These are phyloP conservation scores for Fusarium sp. DNA, from an alignment of 2,329 filamentous ascomycete genomes.

Conservation along the genomic window DNA sequence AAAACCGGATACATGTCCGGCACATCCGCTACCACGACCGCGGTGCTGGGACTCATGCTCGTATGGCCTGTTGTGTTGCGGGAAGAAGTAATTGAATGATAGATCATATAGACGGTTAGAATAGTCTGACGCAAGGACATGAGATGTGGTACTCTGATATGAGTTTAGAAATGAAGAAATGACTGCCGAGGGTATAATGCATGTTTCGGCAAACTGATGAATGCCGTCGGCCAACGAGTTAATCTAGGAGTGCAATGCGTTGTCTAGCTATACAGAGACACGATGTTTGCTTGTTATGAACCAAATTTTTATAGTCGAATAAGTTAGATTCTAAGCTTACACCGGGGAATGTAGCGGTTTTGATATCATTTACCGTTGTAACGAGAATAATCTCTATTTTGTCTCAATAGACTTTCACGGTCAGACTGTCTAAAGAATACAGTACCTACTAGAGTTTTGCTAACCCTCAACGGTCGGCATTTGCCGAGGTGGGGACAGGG, in stretches of 20 bases:
- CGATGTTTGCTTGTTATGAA: background rate
- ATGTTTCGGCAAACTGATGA: conserved; percentile 1
- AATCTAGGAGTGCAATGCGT: background rate
- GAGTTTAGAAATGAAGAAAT: background rate
- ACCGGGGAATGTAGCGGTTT: background rate
- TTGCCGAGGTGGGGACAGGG: conserved; percentile 29
- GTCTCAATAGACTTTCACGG: background rate
- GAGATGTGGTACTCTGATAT: background rate
- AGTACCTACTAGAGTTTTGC: background rate
- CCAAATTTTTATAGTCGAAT: no score
- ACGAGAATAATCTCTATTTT: background rate
- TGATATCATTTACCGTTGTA: background rate
- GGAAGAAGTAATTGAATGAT: background rate
- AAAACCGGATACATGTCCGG: background rate
- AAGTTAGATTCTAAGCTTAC: background rate
- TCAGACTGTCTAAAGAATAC: background rate
- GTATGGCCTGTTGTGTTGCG: background rate
- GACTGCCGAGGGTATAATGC: conserved; percentile 4
- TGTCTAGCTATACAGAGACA: no score
- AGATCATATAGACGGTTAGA: background rate
- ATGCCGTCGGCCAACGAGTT: background rate
- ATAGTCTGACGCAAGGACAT: background rate
- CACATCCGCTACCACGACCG: conserved; percentile 23
- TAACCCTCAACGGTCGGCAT: conserved; percentile 34
- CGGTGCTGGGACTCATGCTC: conserved; percentile 13